Evolutionary conservation across 2,329 filamentous ascomycete genomes (phyloP).

Genomic region (Aspergillus quadrilineatus): DNA sequence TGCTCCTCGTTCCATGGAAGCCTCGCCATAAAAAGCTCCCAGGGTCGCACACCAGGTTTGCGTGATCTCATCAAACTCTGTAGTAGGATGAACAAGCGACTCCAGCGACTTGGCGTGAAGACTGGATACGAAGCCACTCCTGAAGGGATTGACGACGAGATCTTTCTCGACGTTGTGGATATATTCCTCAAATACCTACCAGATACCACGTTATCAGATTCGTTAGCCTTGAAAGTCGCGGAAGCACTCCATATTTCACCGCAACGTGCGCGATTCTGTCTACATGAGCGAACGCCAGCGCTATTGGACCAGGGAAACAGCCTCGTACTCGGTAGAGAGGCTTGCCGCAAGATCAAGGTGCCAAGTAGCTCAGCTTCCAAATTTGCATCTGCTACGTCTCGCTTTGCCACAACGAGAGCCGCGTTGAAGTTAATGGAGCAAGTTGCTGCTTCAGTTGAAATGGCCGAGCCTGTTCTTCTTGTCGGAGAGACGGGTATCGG

Average conservation of each 20-base stretch:
- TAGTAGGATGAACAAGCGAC: constrained; percentile 66
- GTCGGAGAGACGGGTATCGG: constrained; percentile 99
- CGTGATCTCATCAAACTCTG: constrained; percentile 92
- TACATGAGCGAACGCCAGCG: constrained; percentile 69
- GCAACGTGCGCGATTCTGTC: constrained; percentile 74
- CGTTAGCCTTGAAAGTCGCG: constrained; percentile 65
- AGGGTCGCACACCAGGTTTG: constrained; percentile 61
- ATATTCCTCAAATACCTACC: constrained; percentile 84
- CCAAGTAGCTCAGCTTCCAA: constrained; percentile 46
- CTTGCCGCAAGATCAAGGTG: constrained; percentile 59
- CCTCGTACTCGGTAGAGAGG: constrained; percentile 66
- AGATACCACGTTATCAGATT: constrained; percentile 57
- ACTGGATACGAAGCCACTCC: constrained; percentile 68
- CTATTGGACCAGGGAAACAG: constrained; percentile 62
- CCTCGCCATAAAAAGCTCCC: constrained; percentile 39
- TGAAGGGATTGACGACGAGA: constrained; percentile 73
- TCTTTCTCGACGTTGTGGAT: constrained; percentile 91
- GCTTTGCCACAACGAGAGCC: constrained; percentile 86
- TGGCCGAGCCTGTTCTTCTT: constrained; percentile 84
- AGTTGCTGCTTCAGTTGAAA: constrained; percentile 76
- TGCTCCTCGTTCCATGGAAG: constrained; percentile 41
- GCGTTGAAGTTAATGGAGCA: constrained; percentile 84
- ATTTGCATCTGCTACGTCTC: constrained; percentile 30
- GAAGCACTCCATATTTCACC: constrained; percentile 84
- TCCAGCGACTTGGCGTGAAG: constrained; percentile 59